Evolutionary conservation across 2,329 filamentous ascomycete genomes (phyloP), one percentile per base, ranked within the genome.

Genomic region (Leptoxyphium fumago): DNA sequence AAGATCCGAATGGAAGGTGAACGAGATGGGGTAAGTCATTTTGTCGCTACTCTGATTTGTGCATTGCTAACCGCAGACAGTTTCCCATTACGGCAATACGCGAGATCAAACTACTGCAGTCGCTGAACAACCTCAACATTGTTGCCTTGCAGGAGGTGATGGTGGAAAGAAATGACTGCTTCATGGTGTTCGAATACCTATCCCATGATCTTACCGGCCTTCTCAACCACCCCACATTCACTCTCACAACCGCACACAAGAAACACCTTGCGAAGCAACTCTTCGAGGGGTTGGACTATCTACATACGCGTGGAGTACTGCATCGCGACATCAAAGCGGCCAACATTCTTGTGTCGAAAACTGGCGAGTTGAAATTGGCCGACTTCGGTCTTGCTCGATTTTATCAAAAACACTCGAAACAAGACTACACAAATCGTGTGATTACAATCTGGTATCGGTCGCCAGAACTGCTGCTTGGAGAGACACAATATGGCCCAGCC

Each of bases 151-250:
- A 84, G 51, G 87, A 94, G 65, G 85, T 93, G 52, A 98, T 98
- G 91, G 91, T 98, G 2, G 91, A 98, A 65, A 84, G 82, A 59
- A 96, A 96, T 53, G 88, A 96, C 64, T 98, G 91, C 62, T 98
- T 94, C 65, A 98, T 98, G 91, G 91, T 98, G 2, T 98, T 98
- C 52, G 91, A 98, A 62, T 98, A 98, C 59, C 73, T 96, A 29
- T 89, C 91, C 1, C 91, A 98, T 61, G 91, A 98, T 61, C 70
- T 98, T 48, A 98, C 91, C 2, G 91, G 91, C 11, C 71, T 98
- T 29, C 76, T 98, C 48, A 96, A 96, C 56, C 91, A 98, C 57
- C 91, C 91, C 0, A 82, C 82, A 0, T 98, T 94, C 65, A 81
- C 80, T 47, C 75, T 98, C 11, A 83, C 91, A 32, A 68, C 78